These are phyloP conservation scores for Lanmaoa pseudosensibilis DNA, from an alignment of 768 basidiomycete genomes.

Conservation along the genomic window DNA sequence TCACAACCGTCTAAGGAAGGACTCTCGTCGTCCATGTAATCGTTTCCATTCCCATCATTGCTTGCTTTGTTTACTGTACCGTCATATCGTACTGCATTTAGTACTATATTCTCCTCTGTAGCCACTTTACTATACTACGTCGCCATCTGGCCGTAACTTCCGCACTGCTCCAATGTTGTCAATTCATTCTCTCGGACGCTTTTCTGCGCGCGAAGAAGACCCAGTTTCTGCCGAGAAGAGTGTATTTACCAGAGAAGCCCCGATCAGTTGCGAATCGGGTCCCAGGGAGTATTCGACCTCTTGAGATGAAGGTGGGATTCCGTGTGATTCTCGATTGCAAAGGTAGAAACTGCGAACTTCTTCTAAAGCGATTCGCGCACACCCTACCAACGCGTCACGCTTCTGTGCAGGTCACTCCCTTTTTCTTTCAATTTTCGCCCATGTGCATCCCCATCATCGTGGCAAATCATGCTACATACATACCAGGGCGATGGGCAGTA, in stretches of 20 bases:
- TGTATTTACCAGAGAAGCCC: neutral
- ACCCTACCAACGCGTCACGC: neutral
- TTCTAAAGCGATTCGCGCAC: slow-evolving; percentile 3
- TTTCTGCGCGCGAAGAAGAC: neutral
- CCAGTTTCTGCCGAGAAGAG: neutral
- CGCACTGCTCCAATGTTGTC: neutral
- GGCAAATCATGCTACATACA: too few relatives aligned
- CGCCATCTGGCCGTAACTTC: slow-evolving; percentile 6
- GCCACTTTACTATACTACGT: slow-evolving; percentile 10
- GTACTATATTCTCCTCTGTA: slow-evolving; percentile 18
- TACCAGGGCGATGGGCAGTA: neutral
- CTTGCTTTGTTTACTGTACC: slow-evolving; percentile 6
- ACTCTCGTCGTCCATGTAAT: slow-evolving; percentile 17
- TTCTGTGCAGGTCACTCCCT: neutral
- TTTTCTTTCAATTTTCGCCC: neutral
- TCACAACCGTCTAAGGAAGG: slow-evolving; percentile 17
- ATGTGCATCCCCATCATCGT: neutral
- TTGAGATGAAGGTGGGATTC: slow-evolving; percentile 5
- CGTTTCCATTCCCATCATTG: slow-evolving; percentile 3
- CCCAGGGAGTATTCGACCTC: neutral
- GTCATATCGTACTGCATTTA: slow-evolving; percentile 5
- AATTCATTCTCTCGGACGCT: neutral
- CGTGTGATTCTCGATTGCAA: slow-evolving; percentile 1
- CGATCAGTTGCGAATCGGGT: slow-evolving; percentile 5
- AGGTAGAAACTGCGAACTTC: neutral